A percentile compares a stretch with the other conserved stretches of the same genome.
Conservation (phyloP, 2,329 filamentous ascomycete species). For the Nannizzia gypsea region DNA sequence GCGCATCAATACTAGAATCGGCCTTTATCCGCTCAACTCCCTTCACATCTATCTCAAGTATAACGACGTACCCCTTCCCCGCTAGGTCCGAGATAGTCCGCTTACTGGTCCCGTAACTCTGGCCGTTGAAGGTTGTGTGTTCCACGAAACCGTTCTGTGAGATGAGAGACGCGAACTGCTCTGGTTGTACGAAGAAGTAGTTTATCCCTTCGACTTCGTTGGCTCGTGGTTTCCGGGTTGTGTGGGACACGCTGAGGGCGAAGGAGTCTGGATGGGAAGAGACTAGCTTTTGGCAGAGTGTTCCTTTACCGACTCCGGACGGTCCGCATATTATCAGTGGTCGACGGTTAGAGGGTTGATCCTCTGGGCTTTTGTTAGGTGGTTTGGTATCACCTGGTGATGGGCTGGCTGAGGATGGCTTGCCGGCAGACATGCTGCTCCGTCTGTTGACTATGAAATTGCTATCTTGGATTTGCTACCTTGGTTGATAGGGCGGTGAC, state of each 20-base stretch:
- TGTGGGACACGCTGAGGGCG: conserved; percentile 23
- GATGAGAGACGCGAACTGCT: conserved; percentile 53
- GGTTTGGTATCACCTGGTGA: too few relatives aligned
- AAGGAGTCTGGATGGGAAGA: conserved; percentile 18
- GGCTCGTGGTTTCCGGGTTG: conserved; percentile 59
- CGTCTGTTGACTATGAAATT: too few relatives aligned
- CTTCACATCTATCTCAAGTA: conserved; percentile 83
- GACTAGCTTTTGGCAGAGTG: conserved; percentile 21
- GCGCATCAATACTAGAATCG: conserved; percentile 51
- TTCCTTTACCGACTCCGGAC: conserved; percentile 24
- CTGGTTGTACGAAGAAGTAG: conserved; percentile 60
- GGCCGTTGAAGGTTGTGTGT: conserved; percentile 66
- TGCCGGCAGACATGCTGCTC: too few relatives aligned
- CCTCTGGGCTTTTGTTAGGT: too few relatives aligned
- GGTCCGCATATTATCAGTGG: conserved; percentile 23
- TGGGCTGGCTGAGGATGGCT: too few relatives aligned
- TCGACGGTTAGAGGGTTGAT: conserved; percentile 11
- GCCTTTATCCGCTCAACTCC: conserved; percentile 79
- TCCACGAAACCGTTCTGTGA: conserved; percentile 61
- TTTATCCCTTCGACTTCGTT: conserved; percentile 60
- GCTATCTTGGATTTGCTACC: too few relatives aligned
- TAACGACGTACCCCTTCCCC: conserved; percentile 44
- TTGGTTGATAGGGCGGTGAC: too few relatives aligned
- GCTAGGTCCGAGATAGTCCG: conserved; percentile 15
- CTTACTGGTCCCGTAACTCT: conserved; percentile 70